Base-by-base conservation (phyloP, 1,284 basidiomycete genomes). In the Ceratobasidium sp. region DNA sequence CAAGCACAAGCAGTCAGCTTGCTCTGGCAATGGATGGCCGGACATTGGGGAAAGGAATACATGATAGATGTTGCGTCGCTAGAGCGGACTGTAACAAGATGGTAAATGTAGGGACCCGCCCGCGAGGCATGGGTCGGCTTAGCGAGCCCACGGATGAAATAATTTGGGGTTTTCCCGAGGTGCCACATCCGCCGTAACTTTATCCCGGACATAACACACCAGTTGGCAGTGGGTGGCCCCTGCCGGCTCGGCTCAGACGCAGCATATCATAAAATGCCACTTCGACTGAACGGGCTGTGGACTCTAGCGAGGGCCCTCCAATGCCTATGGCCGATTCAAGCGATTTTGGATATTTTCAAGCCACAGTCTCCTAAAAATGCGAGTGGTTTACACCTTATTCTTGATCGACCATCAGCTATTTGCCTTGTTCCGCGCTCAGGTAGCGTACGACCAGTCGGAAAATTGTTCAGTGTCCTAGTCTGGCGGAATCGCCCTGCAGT, bases 21-120 rank as follows among this genome's bases (percentile, higher is more conserved):
- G 3, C 49, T 71, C 19, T 56, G 68, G 39, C 54, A 71, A 48
- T 71, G 68, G 53, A 71, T 71, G 68, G 29, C 54, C 16, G 34
- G 59, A 39, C 54, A 59, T 43, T 71, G 68, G 68, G 68, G 41
- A 14, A 54, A 34, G n/a, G 41, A 58, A 9, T 41, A 59, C 29
- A 56, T 71, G 46, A 8, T 27, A 27, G 37, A 71, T 43, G 53
- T 58, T 24, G 22, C n/a, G n/a, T 14, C 22, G 16, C 43, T 71
- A 1, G 68, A 71, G 31, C 34, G 68, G n/a, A 43, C 53, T 8
- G 54, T 71, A 19, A 58, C 68, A 41, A 27, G 29, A 6, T 59
- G 68, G 68, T 71, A 43, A 56, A 56, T 13, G 16, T 34, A 16
- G 22, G 53, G 29, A 27, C 14, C 31, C 29, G n/a, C n/a, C n/a